These are phyloP conservation scores for Singerocomus inundabilis DNA, from an alignment of 1,284 basidiomycete species.

Conservation along the genomic window DNA sequence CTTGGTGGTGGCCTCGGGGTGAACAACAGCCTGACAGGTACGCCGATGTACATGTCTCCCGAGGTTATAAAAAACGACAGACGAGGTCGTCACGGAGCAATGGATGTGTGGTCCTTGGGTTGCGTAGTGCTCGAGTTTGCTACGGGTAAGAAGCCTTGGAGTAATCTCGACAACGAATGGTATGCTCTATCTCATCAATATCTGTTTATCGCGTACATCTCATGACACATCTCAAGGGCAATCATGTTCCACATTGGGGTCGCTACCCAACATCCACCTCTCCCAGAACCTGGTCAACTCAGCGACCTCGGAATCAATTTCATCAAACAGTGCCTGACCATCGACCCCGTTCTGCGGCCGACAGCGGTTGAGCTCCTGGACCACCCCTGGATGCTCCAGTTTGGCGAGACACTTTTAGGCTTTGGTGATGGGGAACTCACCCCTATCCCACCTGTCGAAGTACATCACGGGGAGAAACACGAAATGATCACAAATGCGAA, in stretches of 20 bases:
- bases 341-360: conserved; percentile 85
- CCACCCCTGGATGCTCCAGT: conserved; percentile 89
- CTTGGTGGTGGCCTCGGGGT: conserved; percentile 48
- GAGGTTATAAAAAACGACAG: conserved; percentile 95
- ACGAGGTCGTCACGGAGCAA: conserved; percentile 88
- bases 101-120: conserved; percentile 98
- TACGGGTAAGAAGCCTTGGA: conserved; percentile 97
- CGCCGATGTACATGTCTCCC: conserved; percentile 99
- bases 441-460: conserved; percentile 46
- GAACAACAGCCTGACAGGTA: conserved; percentile 86
- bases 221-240: conserved; percentile 51
- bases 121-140: conserved; percentile 97
- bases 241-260: conserved; percentile 99
- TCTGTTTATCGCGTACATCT: not conserved
- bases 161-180: conserved; percentile 99
- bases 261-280: conserved; percentile 92
- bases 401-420: conserved; percentile 64
- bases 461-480: conserved; percentile 47
- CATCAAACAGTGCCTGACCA: conserved; percentile 88
- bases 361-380: conserved; percentile 83
- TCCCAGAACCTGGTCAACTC: conserved; percentile 90
- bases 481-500: conserved; percentile 53
- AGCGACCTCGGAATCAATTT: conserved; percentile 92
- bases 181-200: conserved; percentile 37
- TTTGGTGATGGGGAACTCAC: conserved; percentile 66